Percentiles rank a stretch among this genome's conserved stretches.
Conservation (phyloP, 495 filamentous ascomycete genomes). For the Daldinia grandis region DNA sequence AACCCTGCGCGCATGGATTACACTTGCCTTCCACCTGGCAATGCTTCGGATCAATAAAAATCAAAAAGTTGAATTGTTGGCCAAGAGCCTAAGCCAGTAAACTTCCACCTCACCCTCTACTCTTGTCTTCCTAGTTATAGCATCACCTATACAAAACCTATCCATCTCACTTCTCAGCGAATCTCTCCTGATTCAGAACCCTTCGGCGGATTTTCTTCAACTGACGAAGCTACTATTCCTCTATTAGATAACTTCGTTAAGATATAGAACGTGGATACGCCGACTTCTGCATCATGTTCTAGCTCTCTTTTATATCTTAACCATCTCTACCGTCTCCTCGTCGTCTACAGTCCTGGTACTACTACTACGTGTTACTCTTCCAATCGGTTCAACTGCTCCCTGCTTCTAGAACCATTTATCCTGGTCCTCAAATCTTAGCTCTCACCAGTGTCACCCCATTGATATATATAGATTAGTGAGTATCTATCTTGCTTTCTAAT, state of each 20-base stretch:
- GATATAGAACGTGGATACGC: conserved; percentile 23
- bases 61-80: conserved; percentile 38
- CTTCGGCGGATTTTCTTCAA: conserved; percentile 6
- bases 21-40: conserved; percentile 19
- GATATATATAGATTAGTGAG: conserved; percentile 36
- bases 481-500: neutral
- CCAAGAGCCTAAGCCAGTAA: conserved; percentile 22
- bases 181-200: conserved; percentile 11
- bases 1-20: neutral
- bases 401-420: conserved; percentile 27
- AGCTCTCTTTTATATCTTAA: conserved; percentile 31
- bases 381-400: conserved; percentile 8
- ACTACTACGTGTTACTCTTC: conserved; percentile 46
- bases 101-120: conserved; percentile 39
- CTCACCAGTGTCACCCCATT: conserved; percentile 1
- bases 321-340: conserved; percentile 32
- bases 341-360: conserved; percentile 43
- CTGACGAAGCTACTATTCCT: conserved; percentile 3
- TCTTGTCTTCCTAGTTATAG: conserved; percentile 18
- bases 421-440: conserved; percentile 29
- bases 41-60: conserved; percentile 38
- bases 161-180: conserved; percentile 5
- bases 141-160: conserved; percentile 21
- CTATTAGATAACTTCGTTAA: conserved; percentile 7
- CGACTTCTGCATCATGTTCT: conserved; percentile 46